Evolutionary conservation across 164 flowering plant genomes (phyloP), one percentile per base, ranked within the genome.

Genomic region (Liriodendron chinense): DNA sequence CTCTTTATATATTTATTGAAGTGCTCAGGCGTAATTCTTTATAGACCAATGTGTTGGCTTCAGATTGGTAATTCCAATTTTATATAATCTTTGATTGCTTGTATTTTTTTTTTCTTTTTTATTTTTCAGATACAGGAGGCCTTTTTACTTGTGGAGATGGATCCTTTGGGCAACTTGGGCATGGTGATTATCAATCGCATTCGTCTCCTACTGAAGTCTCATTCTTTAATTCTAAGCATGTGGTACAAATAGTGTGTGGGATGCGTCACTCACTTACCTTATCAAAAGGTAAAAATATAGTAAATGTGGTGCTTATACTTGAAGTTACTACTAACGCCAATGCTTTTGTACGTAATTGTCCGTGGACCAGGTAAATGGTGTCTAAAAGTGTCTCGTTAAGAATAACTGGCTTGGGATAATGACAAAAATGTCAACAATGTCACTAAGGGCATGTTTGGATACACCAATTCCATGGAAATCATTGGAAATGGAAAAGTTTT

Each of bases 161-260:
- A 47, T 87, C 97, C n/a, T 93, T 93, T 85, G 99, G 99, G 72
- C 99, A 95, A 86, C 96, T 95, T 56, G 99, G 99, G 74, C 97
- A 88, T 81, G 98, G 94, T 53, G 93, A 93, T 82, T 81, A 73
- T 74, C 68, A 74, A 68, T 88, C 93, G 57, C 90, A 80, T 63
- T 75, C 76, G 65, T 82, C 78, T 75, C 97, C 98, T 49, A 72
- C 75, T 74, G 68, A 84, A 77, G 92, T 95, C 69, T 78, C 81
- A 13, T 82, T 23, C 75, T 89, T 93, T 68, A 69, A 25, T 73
- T 81, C 86, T 53, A 87, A 79, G 76, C 84, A 78, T 80, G 98
- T 90, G 64, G 73, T 68, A 16, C 88, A 89, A 81, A 81, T 93
- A 67, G 93, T 96, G 12, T 95, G 97, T 82, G 98, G 98, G 14